Base-by-base conservation (phyloP, 1,139 yeast species). In the Protomyces lactucae-debilis region DNA sequence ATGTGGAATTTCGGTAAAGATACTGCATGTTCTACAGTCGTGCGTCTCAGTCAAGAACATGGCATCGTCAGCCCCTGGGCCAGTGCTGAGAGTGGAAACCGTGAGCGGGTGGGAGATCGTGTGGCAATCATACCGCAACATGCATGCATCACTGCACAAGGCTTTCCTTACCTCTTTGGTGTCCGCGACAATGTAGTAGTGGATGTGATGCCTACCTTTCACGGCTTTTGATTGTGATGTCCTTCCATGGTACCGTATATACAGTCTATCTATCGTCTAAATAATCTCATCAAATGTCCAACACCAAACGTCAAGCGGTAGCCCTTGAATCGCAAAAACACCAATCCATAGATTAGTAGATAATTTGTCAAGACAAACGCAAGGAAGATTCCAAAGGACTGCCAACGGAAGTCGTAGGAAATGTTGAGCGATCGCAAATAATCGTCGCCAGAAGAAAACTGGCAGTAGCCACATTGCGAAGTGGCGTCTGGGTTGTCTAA, bases 81-180 rank as follows among this genome's bases (percentile, higher is more conserved):
- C 23, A n/a, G 12, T n/a, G 28, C 28, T 3, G 60, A 55, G 43
- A 32, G 25, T 4, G 46, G 46, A 16, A 25, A 43, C 16, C 70
- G n/a, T 69, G 77, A 85, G 68, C 82, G 84, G 43, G 69, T 80
- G 55, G 87, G 91, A 1, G 79, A 85, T 1, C 80, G 80, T 61
- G 78, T 87, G 6, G 76, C 77, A 54, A 77, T 88, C 51, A 71
- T 83, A 36, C 92, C 93, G 0, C 93, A 88, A 71, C 95, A 88
- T 72, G 78, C 85, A 12, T 88, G 95, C 73, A 87, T 88, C 66
- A 82, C 88, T 0, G 87, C 88, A 55, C 85, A 86, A 4, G 78
- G 84, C 18, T 85, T 79, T 72, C 83, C 84, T 2, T 84, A 82
- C 78, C 86, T 79, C 73, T 86, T 76, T 72, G 76, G 85, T 0